Evolutionary conservation across 2,329 filamentous ascomycete species (phyloP), one percentile per base, ranked within the genome.

Genomic region (Fusarium succisae): DNA sequence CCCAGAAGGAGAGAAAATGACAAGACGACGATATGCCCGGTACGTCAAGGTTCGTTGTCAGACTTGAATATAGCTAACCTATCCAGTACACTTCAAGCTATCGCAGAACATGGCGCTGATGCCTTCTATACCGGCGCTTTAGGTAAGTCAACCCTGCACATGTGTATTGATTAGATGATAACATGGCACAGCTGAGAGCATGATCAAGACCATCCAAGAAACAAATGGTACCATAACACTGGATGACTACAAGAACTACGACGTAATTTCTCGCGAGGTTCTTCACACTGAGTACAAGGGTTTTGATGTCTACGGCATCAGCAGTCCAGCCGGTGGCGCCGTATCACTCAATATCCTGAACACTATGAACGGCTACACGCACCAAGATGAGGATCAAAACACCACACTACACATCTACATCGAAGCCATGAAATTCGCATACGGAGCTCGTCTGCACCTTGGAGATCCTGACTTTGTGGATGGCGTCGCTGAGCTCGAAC

Each of bases 371-470:
- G 92, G 93, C 24, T 98, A 93, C 81, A 83, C 60, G 5, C 26
- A 66, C 8, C 81, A 84, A 43, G 85, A 91, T 32, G 91, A 90
- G 68, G 84, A 89, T 48, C 81, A 82, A 26, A 91, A 94, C 75
- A 84, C 97, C 1, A 94, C 91, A 43, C 92, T 92, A 2, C 96
- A 98, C 82, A 90, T 93, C 20, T 88, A 98, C 73, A 91, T 94
- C 78, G 96, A 98, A 85, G 93, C 95, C 18, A 94, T 98, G 84
- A 90, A 94, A 28, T 98, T 97, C 81, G 95, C 90, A 6, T 98
- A 98, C 80, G 95, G 92, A 8, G 85, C 92, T 76, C 91, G 95
- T 65, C 87, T 91, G n/a, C 87, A 91, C 35, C 88, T 98, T 1
- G 96, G 95, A 9, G 96, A 98, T 80, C 96, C 96, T 0, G 86